These are phyloP conservation scores for Pseudogymnoascus destructans DNA, from an alignment of 2,329 filamentous ascomycete genomes.

Conservation along the genomic window DNA sequence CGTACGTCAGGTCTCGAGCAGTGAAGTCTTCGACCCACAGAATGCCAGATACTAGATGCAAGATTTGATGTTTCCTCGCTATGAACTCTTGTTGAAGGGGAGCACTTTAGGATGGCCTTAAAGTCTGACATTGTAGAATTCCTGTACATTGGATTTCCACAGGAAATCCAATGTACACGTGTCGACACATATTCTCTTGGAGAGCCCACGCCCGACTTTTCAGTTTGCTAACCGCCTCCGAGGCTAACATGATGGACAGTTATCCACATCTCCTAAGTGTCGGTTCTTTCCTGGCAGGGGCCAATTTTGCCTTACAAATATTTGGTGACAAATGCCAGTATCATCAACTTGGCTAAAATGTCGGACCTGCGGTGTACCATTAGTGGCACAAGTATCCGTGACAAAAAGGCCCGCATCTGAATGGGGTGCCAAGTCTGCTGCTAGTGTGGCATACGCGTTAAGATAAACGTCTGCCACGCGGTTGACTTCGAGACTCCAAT, in stretches of 20 bases:
- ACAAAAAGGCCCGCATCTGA: neutral
- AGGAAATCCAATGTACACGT: slow-evolving; percentile 15
- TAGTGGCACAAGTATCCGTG: neutral
- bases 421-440: neutral
- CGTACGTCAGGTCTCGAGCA: slow-evolving; percentile 17
- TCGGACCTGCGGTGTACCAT: neutral
- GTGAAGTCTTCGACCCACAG: slow-evolving; percentile 17
- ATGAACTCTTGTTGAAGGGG: slow-evolving; percentile 6
- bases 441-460: neutral
- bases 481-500: neutral
- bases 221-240: slow-evolving; percentile 20
- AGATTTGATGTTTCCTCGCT: neutral
- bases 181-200: slow-evolving; percentile 19
- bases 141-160: slow-evolving; percentile 7
- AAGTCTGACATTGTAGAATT: slow-evolving; percentile 14
- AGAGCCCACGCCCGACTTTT: slow-evolving; percentile 17
- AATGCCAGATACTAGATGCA: slow-evolving; percentile 10
- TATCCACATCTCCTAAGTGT: neutral
- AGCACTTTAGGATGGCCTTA: neutral
- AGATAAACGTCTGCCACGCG: neutral
- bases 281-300: neutral
- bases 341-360: neutral
- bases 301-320: neutral
- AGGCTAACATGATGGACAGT: neutral
- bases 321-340: neutral